Conservation (phyloP, 108 stramenopile genomes). For the Fistulifera solaris region DNA sequence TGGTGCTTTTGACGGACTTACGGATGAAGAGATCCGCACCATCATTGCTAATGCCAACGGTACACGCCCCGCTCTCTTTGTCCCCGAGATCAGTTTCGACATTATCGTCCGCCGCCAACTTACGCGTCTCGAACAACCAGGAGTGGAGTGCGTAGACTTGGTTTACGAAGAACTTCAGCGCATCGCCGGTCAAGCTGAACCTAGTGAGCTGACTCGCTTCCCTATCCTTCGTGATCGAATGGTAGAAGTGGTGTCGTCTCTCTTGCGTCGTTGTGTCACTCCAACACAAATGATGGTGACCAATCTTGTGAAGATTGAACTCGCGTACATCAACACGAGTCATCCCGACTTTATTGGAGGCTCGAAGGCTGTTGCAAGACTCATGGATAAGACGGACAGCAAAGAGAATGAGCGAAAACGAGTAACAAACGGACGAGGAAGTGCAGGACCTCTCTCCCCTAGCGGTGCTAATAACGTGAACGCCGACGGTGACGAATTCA, state of each 20-base stretch:
- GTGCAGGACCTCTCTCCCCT: slow-evolving; percentile 33
- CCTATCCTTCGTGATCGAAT: slow-evolving; percentile 86
- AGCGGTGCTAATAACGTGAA: slow-evolving; percentile 40
- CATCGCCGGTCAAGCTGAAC: slow-evolving; percentile 82
- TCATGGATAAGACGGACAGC: slow-evolving; percentile 70
- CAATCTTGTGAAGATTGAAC: slow-evolving; percentile 91
- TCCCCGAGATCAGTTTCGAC: slow-evolving; percentile 95
- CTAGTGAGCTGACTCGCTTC: slow-evolving; percentile 84
- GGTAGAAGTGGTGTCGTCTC: slow-evolving; percentile 68
- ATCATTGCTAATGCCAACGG: slow-evolving; percentile 95
- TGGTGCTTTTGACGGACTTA: slow-evolving; percentile 90
- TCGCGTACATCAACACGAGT: slow-evolving; percentile 96
- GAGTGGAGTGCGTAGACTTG: slow-evolving; percentile 89
- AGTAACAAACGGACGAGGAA: slow-evolving; percentile 4
- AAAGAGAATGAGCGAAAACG: slow-evolving; percentile 33
- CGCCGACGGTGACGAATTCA: slow-evolving; percentile 29
- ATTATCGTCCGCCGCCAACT: slow-evolving; percentile 92
- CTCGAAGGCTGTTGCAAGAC: slow-evolving; percentile 73
- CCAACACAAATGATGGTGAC: slow-evolving; percentile 93
- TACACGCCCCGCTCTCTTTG: slow-evolving; percentile 90
- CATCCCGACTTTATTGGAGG: slow-evolving; percentile 99
- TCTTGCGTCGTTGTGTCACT: slow-evolving; percentile 60
- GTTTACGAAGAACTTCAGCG: slow-evolving; percentile 94
- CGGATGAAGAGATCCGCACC: slow-evolving; percentile 94
- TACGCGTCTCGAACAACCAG: slow-evolving; percentile 86